Evolutionary conservation across 2,329 filamentous ascomycete genomes (phyloP).

Genomic region (Tolypocladium tundrense): DNA sequence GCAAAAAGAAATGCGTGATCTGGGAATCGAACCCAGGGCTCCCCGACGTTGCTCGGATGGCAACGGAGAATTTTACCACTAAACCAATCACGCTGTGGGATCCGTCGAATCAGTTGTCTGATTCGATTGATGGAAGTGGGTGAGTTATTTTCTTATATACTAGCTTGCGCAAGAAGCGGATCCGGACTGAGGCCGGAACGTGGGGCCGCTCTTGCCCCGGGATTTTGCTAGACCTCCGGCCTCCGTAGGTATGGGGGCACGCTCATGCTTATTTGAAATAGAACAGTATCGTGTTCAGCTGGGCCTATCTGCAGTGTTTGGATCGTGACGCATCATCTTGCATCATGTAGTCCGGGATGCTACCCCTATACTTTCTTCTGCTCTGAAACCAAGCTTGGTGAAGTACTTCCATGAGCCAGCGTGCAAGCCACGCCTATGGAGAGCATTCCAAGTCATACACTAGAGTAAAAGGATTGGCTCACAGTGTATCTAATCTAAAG

Average conservation of each 20-base stretch:
- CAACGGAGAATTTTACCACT: slow-evolving; percentile 22
- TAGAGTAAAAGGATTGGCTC: too few species aligned
- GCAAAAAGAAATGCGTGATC: slow-evolving; percentile 16
- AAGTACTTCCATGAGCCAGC: too few species aligned
- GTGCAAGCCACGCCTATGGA: too few species aligned
- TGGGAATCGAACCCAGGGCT: slow-evolving; percentile 24
- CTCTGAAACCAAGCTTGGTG: too few species aligned
- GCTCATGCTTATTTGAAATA: not conserved
- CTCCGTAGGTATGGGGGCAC: too few species aligned
- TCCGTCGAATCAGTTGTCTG: not conserved
- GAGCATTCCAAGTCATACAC: too few species aligned
- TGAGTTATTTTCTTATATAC: not conserved
- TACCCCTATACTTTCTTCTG: too few species aligned
- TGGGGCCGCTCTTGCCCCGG: not conserved
- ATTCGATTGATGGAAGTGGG: not conserved
- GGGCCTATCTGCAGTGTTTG: not conserved
- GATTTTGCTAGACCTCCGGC: too few species aligned
- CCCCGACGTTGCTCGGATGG: slow-evolving; percentile 19
- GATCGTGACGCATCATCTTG: not conserved
- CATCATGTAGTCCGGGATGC: too few species aligned
- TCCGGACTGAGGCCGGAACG: not conserved
- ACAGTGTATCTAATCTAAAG: not conserved
- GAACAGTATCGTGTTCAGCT: not conserved
- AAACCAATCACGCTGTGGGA: slow-evolving; percentile 14
- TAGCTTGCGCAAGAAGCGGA: not conserved